Evolutionary conservation across 116 monocot genomes (phyloP).

Genomic region (Thalassia testudinum): DNA sequence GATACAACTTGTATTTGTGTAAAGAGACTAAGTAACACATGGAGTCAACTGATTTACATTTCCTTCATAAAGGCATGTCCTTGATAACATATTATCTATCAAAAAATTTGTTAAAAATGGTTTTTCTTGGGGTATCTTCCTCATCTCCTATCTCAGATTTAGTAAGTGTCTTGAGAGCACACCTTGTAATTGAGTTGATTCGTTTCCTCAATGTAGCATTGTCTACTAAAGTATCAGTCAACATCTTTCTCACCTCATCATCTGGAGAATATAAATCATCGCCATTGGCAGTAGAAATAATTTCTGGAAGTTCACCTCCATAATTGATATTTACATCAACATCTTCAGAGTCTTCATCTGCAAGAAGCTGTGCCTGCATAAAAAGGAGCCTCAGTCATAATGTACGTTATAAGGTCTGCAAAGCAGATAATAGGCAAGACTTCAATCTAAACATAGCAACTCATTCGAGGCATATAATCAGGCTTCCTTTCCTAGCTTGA

Average conservation of each 20-base stretch:
- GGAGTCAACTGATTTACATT: too few relatives aligned
- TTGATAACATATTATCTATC: conserved; percentile 21
- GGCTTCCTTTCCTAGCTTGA: too few relatives aligned
- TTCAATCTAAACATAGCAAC: too few relatives aligned
- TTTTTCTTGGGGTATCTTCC: conserved; percentile 22
- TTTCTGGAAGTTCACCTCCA: conserved; percentile 3
- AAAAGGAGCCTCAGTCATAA: too few relatives aligned
- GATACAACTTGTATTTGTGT: too few relatives aligned
- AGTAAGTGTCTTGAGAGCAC: conserved; percentile 23
- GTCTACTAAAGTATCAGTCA: conserved; percentile 50
- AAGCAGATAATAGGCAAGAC: too few relatives aligned
- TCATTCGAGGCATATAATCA: too few relatives aligned
- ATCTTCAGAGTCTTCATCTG: too few relatives aligned
- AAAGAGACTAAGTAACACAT: too few relatives aligned
- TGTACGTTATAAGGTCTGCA: too few relatives aligned
- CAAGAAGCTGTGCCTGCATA: too few relatives aligned
- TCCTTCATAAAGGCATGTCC: too few relatives aligned
- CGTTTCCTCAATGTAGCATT: conserved; percentile 70
- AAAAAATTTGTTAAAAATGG: conserved; percentile 49
- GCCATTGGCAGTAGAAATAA: conserved; percentile 13
- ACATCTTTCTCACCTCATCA: conserved; percentile 39
- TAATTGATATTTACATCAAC: conserved; percentile 1
- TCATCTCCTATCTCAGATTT: conserved; percentile 42
- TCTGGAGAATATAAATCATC: conserved; percentile 22
- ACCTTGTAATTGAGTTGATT: conserved; percentile 51